Base-by-base conservation (phyloP, 352 stramenopile species). In the Pythium sp. region DNA sequence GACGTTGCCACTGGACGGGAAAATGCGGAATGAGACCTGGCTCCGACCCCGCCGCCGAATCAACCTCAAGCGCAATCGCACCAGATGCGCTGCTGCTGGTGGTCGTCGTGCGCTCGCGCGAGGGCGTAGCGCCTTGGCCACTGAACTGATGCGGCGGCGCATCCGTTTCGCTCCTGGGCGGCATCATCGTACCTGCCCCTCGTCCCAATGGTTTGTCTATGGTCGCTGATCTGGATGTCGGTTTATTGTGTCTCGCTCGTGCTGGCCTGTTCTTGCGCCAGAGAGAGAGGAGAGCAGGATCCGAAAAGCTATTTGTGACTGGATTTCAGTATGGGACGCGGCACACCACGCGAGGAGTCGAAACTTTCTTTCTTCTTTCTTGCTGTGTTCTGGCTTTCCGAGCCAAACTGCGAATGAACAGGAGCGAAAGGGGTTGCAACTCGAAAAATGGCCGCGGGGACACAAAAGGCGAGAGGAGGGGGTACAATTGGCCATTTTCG, bases 1-100 rank as follows among this genome's bases (percentile, higher is more conserved):
- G 59, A 47, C 59, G 59, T 65, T 54, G 59, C 26, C 49, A 53
- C 15, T 58, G 59, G 41, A 46, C 41, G 22, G 59, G 34, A 28
- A 32, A 65, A 43, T 46, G 32, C 26, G 59, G 59, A 56, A 57
- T 57, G 59, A 65, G 59, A 18, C 34, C 59, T 64, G 38, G 53
- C 36, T 43, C 36, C 11, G 36, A 43, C 3, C 36, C 36, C 36
- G 36, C 36, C 11, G 36, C 36, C 5, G 36, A 8, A 15, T 15
- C 36, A 15, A 15, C 8, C 1, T 0, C 8, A 14, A 38, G 26
- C n/a, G 32, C 24, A 2, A 5, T 7, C 8, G 24, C 2, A 11
- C 7, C 26, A 18, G 22, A 2, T 5, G 12, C 22, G 26, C 41
- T 57, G 43, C 28, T 43, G 43, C 28, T 65, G n/a, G 22, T 64